Evolutionary conservation across 768 basidiomycete species (phyloP).

Genomic region (Tulasnella calospora): DNA sequence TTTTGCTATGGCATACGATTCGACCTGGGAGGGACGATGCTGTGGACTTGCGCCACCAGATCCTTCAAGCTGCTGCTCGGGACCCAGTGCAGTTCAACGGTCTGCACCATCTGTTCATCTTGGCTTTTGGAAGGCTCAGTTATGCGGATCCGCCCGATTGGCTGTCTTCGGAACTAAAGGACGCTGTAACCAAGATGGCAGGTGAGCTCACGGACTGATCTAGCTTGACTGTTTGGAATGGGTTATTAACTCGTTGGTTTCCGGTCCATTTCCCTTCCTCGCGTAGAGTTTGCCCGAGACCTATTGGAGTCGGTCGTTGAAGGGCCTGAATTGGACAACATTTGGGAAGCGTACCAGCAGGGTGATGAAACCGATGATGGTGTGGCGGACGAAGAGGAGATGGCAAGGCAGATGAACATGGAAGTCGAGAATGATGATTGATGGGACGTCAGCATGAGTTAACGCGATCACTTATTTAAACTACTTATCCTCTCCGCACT

Average conservation of each 20-base stretch:
- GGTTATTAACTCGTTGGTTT: slow-evolving; percentile 2
- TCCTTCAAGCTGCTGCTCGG: slow-evolving; percentile 47
- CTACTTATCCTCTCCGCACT: neutral
- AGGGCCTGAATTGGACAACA: slow-evolving; percentile 62
- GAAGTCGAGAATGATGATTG: neutral
- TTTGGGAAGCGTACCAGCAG: slow-evolving; percentile 51
- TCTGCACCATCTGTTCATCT: slow-evolving; percentile 62
- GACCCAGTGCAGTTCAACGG: slow-evolving; percentile 53
- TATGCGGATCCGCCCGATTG: slow-evolving; percentile 64
- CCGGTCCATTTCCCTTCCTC: slow-evolving; percentile 18
- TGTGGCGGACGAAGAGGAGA: neutral
- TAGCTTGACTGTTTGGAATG: neutral
- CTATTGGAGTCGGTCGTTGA: slow-evolving; percentile 64
- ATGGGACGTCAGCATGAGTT: neutral
- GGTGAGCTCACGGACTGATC: slow-evolving; percentile 40
- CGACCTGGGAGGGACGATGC: slow-evolving; percentile 44
- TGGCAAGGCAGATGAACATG: slow-evolving; percentile 17
- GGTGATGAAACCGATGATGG: neutral
- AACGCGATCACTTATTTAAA: neutral
- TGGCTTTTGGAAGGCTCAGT: slow-evolving; percentile 70
- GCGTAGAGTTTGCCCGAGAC: slow-evolving; percentile 54
- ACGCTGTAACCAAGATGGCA: slow-evolving; percentile 44
- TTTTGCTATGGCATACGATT: slow-evolving; percentile 61
- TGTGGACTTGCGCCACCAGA: slow-evolving; percentile 53
- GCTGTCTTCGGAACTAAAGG: slow-evolving; percentile 43